Evolutionary conservation across 2,329 filamentous ascomycete genomes (phyloP).

Genomic region (Claviceps spartinae): DNA sequence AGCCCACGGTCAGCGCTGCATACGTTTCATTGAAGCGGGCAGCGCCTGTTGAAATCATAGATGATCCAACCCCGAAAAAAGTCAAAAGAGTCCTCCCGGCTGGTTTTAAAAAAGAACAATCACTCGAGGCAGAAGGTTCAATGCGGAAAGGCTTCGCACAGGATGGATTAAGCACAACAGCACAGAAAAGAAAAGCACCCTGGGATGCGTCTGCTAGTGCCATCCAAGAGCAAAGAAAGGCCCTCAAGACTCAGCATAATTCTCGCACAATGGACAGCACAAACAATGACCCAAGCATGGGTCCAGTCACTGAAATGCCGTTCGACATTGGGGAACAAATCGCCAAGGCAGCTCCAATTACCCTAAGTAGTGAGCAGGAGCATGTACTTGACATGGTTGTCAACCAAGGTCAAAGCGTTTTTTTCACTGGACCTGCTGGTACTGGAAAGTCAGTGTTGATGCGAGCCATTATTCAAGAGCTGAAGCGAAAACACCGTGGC

Average conservation of each 20-base stretch:
- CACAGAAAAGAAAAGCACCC: constrained; percentile 23
- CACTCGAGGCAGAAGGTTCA: constrained; percentile 20
- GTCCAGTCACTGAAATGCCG: constrained; percentile 19
- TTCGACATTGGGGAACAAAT: constrained; percentile 24
- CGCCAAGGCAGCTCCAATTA: constrained; percentile 40
- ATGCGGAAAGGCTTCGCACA: neutral
- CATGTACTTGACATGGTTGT: constrained; percentile 74
- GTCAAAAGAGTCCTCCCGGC: constrained; percentile 51
- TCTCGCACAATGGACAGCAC: constrained; percentile 22
- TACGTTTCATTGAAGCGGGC: constrained; percentile 28
- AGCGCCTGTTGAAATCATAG: constrained; percentile 17
- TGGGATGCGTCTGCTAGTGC: constrained; percentile 68
- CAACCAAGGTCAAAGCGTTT: constrained; percentile 72
- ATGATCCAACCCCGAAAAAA: constrained; percentile 16
- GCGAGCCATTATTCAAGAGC: constrained; percentile 71
- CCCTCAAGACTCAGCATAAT: constrained; percentile 45
- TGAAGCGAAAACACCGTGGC: constrained; percentile 61
- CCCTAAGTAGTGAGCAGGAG: constrained; percentile 74
- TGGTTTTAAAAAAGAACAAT: constrained; percentile 23
- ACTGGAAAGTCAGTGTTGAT: constrained; percentile 96
- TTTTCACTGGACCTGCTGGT: constrained; percentile 93
- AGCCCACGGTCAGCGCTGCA: constrained; percentile 6
- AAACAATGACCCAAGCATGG: constrained; percentile 20
- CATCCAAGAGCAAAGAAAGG: constrained; percentile 65
- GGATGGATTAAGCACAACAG: constrained; percentile 17